Evolutionary conservation across 1,139 yeast species (phyloP).

Genomic region (Pichia sp.): DNA sequence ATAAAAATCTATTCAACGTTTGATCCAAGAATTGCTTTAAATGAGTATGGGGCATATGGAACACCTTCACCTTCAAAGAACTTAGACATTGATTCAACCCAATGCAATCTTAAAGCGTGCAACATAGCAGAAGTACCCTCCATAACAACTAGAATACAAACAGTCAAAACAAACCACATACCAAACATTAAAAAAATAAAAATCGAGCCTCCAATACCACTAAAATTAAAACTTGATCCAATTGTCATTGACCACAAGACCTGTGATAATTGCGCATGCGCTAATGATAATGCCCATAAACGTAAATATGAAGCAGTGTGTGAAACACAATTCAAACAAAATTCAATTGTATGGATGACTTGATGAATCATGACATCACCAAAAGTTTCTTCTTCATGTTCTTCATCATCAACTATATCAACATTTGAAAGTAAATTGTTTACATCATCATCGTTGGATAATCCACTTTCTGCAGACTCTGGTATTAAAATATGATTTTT

Average conservation of each 20-base stretch:
- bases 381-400: conserved; percentile 52
- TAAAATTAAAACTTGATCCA: conserved; percentile 39
- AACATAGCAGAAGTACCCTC: conserved; percentile 88
- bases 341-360: conserved; percentile 74
- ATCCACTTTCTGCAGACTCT: conserved; percentile 1
- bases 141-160: conserved; percentile 69
- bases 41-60: conserved; percentile 64
- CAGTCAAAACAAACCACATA: conserved; percentile 74
- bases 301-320: conserved; percentile 76
- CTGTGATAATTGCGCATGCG: conserved; percentile 71
- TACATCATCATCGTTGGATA: conserved; percentile 23
- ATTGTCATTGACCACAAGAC: conserved; percentile 80
- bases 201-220: conserved; percentile 45
- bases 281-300: conserved; percentile 74
- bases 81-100: conserved; percentile 87
- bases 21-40: conserved; percentile 27
- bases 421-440: conserved; percentile 31
- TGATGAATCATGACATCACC: conserved; percentile 78
- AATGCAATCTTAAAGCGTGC: conserved; percentile 75
- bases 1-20: no score
- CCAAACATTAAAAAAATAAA: conserved; percentile 59
- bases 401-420: conserved; percentile 38
- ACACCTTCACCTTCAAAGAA: conserved; percentile 80
- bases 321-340: conserved; percentile 71
- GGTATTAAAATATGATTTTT: conserved; percentile 23